A percentile compares a stretch with the other conserved stretches of the same genome.
phyloP scores from a whole-genome alignment of 371 early-diverging fungal genomes.

The Encephalitozoon hellem region DNA sequence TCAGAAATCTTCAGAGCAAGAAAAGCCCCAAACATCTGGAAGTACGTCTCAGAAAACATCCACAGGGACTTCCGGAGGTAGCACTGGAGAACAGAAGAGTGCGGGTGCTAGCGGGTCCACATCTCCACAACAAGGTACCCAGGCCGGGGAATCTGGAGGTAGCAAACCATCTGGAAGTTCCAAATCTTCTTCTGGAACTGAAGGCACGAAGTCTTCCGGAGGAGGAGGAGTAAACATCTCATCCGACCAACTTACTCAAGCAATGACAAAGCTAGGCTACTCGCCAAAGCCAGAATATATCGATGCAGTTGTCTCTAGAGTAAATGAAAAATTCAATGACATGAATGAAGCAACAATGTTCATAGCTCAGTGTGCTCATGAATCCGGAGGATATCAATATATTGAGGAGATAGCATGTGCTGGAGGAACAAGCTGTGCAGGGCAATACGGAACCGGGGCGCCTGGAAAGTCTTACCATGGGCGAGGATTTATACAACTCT shows the following conservation, averaged over 20 bases:
- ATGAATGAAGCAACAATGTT: constrained; percentile 57
- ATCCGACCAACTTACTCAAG: constrained; percentile 30
- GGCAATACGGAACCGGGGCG: constrained; percentile 57
- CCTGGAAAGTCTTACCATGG: constrained; percentile 61
- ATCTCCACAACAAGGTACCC: not conserved
- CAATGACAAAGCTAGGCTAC: constrained; percentile 39
- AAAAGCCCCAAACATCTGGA: not conserved
- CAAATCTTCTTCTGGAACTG: not conserved
- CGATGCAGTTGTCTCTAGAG: constrained; percentile 45
- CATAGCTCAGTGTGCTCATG: constrained; percentile 60
- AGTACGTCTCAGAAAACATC: too few relatives aligned
- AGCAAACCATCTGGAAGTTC: not conserved
- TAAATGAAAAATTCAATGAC: constrained; percentile 46
- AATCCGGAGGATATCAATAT: constrained; percentile 58
- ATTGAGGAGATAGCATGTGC: constrained; percentile 60
- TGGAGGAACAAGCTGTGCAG: constrained; percentile 47
- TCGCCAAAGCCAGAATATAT: constrained; percentile 44
- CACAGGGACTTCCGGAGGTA: not conserved
- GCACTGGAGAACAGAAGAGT: too few relatives aligned
- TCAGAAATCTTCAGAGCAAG: not conserved
- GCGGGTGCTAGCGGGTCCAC: not conserved
- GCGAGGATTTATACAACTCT: constrained; percentile 61
- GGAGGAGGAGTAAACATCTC: constrained; percentile 35
- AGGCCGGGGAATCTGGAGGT: not conserved
- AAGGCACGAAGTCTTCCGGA: not conserved